Evolutionary conservation across 2,329 filamentous ascomycete genomes (phyloP).

Genomic region (Fusarium verticillioides): DNA sequence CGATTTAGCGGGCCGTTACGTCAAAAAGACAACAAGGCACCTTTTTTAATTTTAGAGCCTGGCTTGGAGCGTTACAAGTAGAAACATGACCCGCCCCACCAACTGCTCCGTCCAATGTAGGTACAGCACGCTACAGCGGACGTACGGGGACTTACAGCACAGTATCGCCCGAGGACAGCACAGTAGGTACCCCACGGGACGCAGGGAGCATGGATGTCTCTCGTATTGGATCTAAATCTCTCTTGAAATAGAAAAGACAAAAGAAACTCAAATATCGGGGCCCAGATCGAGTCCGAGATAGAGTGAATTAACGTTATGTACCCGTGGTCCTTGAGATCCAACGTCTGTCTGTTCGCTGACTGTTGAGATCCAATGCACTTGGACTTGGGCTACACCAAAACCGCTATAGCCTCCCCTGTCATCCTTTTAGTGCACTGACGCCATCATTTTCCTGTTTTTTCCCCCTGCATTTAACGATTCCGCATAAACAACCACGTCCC

Average conservation of each 20-base stretch:
- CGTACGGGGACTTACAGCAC: constrained; percentile 6
- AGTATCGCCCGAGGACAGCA: constrained; percentile 1
- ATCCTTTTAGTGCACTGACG: constrained; percentile 16
- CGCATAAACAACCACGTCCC: not conserved
- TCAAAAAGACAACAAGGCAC: constrained; percentile 1
- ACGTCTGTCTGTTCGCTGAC: not conserved
- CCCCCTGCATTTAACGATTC: constrained; percentile 14
- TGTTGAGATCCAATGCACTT: not conserved
- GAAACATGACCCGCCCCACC: constrained; percentile 1
- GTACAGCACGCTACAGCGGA: not conserved
- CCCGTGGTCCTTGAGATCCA: not conserved
- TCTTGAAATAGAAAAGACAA: constrained; percentile 2
- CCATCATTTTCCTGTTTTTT: constrained; percentile 26
- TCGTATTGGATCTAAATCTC: not conserved
- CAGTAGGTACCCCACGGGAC: constrained; percentile 1
- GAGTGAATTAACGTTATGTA: constrained; percentile 6
- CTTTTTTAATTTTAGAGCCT: not conserved
- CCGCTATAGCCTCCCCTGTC: constrained; percentile 21
- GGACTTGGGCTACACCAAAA: not conserved
- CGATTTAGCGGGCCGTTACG: not conserved
- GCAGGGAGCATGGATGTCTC: constrained; percentile 4
- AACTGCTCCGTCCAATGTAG: constrained; percentile 16
- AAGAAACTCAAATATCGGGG: not conserved
- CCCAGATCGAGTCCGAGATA: not conserved
- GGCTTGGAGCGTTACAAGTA: constrained; percentile 13